phyloP scores from a whole-genome alignment of 2,329 filamentous ascomycete genomes.

The Penicillium sp. region DNA sequence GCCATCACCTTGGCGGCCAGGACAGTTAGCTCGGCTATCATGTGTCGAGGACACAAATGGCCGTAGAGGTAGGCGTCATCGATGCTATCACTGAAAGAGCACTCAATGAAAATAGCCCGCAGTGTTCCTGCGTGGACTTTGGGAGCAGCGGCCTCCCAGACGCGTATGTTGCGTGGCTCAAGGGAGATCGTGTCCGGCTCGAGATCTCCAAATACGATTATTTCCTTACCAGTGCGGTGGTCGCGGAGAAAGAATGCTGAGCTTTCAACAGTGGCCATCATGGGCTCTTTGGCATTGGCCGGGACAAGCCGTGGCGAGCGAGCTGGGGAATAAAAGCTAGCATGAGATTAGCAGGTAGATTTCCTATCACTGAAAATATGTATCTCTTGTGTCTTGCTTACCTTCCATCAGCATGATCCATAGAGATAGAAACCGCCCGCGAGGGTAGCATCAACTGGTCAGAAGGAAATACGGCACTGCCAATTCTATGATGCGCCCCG shows the following conservation, averaged over 20 bases:
- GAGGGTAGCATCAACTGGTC: conserved; percentile 54
- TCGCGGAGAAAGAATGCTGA: conserved; percentile 93
- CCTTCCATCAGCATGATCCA: conserved; percentile 39
- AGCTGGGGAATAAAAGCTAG: conserved; percentile 39
- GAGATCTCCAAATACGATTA: conserved; percentile 93
- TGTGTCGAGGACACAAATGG: conserved; percentile 80
- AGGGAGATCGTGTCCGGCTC: conserved; percentile 87
- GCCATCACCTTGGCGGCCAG: conserved; percentile 73
- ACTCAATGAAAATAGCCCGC: conserved; percentile 89
- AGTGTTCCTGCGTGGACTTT: conserved; percentile 76
- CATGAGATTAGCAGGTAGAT: conserved; percentile 4
- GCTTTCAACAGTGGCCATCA: conserved; percentile 62
- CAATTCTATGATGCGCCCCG: conserved; percentile 63
- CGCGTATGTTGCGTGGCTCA: conserved; percentile 74
- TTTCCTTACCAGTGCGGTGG: conserved; percentile 68
- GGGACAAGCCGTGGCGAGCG: conserved; percentile 32
- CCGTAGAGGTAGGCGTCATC: conserved; percentile 80
- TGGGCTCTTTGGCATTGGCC: conserved; percentile 24
- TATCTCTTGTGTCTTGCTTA: conserved; percentile 21
- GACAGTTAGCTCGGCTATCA: conserved; percentile 75
- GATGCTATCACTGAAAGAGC: conserved; percentile 84
- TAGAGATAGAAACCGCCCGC: conserved; percentile 39
- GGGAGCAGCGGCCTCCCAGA: conserved; percentile 88
- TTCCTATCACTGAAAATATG: background rate
- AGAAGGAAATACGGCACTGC: conserved; percentile 47